Evolutionary conservation across 2,329 filamentous ascomycete genomes (phyloP), one percentile per base, ranked within the genome.

Genomic region (Coniochaeta sp.): DNA sequence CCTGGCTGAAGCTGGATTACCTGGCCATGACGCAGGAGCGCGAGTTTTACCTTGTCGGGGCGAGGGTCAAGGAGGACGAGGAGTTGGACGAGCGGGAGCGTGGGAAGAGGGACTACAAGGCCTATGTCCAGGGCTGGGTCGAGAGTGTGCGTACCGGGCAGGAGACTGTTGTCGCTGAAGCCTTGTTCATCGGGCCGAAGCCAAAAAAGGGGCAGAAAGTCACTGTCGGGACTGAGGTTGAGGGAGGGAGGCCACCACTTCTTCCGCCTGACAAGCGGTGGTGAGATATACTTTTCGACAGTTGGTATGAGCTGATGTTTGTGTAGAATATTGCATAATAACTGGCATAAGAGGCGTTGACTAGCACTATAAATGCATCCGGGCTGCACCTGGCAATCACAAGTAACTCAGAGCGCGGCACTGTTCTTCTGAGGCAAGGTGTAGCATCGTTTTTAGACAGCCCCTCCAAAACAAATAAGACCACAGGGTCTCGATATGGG

Each of bases 21-120:
- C 77, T 81, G 50, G 80, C 79, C 60, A 86, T 85, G 0, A 84
- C 86, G 8, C 71, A 78, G 38, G 81, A 83, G 42, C 81, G 82
- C 58, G 75, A 78, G 42, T 89, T 89, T 70, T 90, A 90, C 72
- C 77, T 88, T 34, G 73, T 91, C 7, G 76, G 79, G 60, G 77
- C 79, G 14, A 70, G 74, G 58, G 79, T 80, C 50, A 71, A 80
- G 60, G 69, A 59, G 0, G 67, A 69, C 8, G 66, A 65, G 22
- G 67, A 70, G 42, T 64, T 67, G 57, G 65, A 63, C 1, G 62
- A 59, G 40, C 50, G 30, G 9, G 65, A 67, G 59, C 66, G 67
- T 61, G 71, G 71, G 2, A 72, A 70, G 64, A 69, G 71, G 57
- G 73, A 73, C 14, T 80, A 80, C 65, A 84, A 83, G 73, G 70